phyloP scores from a whole-genome alignment of 768 basidiomycete species.

The Psilocybe tampanensis region DNA sequence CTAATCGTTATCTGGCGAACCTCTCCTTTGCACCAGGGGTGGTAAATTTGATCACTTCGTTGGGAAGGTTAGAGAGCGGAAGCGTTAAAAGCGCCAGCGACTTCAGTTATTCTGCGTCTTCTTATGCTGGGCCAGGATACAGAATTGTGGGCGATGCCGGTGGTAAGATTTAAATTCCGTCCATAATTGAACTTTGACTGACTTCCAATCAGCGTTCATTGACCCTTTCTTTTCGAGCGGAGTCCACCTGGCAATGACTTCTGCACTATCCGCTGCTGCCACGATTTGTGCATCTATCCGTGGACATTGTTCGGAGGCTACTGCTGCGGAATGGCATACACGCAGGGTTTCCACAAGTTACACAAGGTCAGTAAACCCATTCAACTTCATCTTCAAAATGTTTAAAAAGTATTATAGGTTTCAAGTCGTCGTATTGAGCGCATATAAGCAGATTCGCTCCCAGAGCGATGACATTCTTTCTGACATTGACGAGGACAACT shows the following conservation, averaged over 20 bases:
- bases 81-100: slow-evolving; percentile 58
- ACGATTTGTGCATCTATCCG: slow-evolving; percentile 60
- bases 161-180: slow-evolving; percentile 34
- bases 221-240: slow-evolving; percentile 70
- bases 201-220: slow-evolving; percentile 49
- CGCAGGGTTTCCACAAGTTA: slow-evolving; percentile 58
- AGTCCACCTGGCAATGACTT: slow-evolving; percentile 66
- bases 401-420: slow-evolving; percentile 41
- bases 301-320: slow-evolving; percentile 46
- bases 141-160: slow-evolving; percentile 72
- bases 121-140: slow-evolving; percentile 55
- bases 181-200: background rate
- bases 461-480: slow-evolving; percentile 57
- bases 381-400: background rate
- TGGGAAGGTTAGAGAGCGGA: slow-evolving; percentile 38
- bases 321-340: slow-evolving; percentile 57
- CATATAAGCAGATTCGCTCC: slow-evolving; percentile 71
- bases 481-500: slow-evolving; percentile 71
- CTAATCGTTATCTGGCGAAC: slow-evolving; percentile 44
- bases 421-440: slow-evolving; percentile 70
- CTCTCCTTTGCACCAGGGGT: slow-evolving; percentile 51
- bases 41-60: slow-evolving; percentile 40
- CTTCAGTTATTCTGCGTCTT: slow-evolving; percentile 65
- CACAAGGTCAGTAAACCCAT: slow-evolving; percentile 43
- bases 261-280: slow-evolving; percentile 57